Evolutionary conservation across 2,329 filamentous ascomycete genomes (phyloP), one percentile per base, ranked within the genome.

Genomic region (Ilyonectria sp.): DNA sequence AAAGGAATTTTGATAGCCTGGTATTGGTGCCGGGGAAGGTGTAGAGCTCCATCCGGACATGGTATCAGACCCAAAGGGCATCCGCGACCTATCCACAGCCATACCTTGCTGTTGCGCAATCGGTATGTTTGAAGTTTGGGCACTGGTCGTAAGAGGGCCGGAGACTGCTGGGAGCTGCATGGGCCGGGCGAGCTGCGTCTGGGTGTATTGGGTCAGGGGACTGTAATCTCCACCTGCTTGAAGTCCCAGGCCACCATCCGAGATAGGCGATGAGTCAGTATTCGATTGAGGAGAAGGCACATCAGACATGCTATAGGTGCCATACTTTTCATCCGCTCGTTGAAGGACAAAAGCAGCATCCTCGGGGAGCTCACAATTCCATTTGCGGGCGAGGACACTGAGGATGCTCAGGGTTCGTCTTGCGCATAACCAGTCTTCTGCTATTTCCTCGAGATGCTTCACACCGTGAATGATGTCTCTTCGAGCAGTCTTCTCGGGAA

Each of bases 381-480:
- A 98, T 75, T 96, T 96, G n/a, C 91, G 89, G 1, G 92, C 92
- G 13, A 97, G 89, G 4, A 97, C 90, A 72, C 92, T 94, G 49
- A 99, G 85, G 54, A 98, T 97, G 67, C 91, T 90, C 7, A 98
- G 85, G 0, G 95, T 95, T 13, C 95, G 89, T 60, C 95, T 88
- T 10, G 95, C 95, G 75, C 94, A 96, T 1, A 94, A 89, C 96
- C 96, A 99, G 74, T 94, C 92, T 79, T 98, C 95, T 0, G 94
- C 94, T 74, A 99, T 98, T 77, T 98, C 95, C 79, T 98, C 95
- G 1, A 98, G 88, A 70, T 97, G 94, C 76, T 94, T 95, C 49
- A 97, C 87, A 1, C 95, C 94, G 74, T 98, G 95, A 5, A 93
- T 92, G 47, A 99, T 93, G 79, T 98, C 95, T 74, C 95, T 86